A percentile compares a stretch with the other conserved stretches of the same genome.
Conservation (phyloP, 2,329 filamentous ascomycete species). For the Aspergillus nomiae region DNA sequence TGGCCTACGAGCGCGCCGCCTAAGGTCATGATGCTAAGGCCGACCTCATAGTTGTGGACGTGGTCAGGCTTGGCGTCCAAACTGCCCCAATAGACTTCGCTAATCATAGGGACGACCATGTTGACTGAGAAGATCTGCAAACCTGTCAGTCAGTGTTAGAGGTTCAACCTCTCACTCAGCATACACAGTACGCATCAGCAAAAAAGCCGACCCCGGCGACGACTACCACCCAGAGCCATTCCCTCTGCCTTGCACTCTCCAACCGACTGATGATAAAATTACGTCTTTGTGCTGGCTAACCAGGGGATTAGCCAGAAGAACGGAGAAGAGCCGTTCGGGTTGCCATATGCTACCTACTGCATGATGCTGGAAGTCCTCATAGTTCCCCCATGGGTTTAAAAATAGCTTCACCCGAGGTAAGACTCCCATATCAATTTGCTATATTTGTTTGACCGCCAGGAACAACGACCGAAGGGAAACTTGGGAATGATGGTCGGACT, state of each 20-base stretch:
- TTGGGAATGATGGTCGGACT: neutral
- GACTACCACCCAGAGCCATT: neutral
- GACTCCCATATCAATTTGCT: neutral
- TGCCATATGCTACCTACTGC: neutral
- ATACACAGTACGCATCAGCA: neutral
- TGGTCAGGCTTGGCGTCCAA: neutral
- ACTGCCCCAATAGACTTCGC: neutral
- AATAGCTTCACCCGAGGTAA: neutral
- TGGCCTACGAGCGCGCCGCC: neutral
- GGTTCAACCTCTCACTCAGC: no score
- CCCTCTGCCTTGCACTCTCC: neutral
- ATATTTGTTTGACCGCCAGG: neutral
- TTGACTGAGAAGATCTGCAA: neutral
- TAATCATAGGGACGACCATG: neutral
- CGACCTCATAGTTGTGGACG: neutral
- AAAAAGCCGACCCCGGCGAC: neutral
- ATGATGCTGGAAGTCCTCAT: neutral
- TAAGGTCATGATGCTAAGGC: neutral
- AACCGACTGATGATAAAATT: neutral
- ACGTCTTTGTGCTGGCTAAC: neutral
- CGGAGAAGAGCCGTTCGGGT: neutral
- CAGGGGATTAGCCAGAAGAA: neutral
- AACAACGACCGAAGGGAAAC: no score
- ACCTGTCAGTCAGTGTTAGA: neutral
- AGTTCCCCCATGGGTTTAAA: neutral